Evolutionary conservation across 768 basidiomycete genomes (phyloP).

Genomic region (Xerocomellus chrysenteron): DNA sequence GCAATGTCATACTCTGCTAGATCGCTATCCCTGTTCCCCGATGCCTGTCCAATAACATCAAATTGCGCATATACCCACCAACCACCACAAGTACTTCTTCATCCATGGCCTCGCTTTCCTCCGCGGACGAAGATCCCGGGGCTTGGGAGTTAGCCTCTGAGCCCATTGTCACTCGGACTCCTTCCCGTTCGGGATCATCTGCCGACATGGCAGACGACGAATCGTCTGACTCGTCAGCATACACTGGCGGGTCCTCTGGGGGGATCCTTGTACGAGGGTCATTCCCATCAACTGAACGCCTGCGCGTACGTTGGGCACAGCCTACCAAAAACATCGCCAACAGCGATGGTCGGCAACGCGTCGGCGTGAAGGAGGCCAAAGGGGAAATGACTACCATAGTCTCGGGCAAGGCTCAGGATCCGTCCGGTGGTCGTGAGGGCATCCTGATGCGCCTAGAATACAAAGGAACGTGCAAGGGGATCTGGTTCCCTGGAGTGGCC

Average conservation of each 20-base stretch:
- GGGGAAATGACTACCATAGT: constrained; percentile 66
- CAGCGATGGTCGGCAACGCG: constrained; percentile 58
- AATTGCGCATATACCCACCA: constrained; percentile 72
- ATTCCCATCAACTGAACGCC: constrained; percentile 73
- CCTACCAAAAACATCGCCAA: constrained; percentile 49
- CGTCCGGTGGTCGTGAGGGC: constrained; percentile 46
- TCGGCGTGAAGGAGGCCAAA: constrained; percentile 66
- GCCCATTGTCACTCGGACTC: constrained; percentile 64
- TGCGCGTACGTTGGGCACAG: constrained; percentile 77
- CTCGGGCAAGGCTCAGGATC: constrained; percentile 46
- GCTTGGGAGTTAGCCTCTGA: constrained; percentile 79
- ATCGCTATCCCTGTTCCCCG: constrained; percentile 76
- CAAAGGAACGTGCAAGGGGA: constrained; percentile 68
- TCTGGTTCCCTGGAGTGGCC: constrained; percentile 84
- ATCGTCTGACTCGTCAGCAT: constrained; percentile 66
- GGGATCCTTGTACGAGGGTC: constrained; percentile 72
- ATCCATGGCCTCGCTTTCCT: constrained; percentile 76
- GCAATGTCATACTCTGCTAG: constrained; percentile 36
- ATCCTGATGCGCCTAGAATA: constrained; percentile 67
- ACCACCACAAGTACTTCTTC: constrained; percentile 44
- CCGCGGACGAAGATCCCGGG: constrained; percentile 65
- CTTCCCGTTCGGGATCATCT: constrained; percentile 58
- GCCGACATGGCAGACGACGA: constrained; percentile 80
- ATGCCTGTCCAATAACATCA: constrained; percentile 74
- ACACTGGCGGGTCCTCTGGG: constrained; percentile 50